Evolutionary conservation across 2,329 filamentous ascomycete genomes (phyloP).

Genomic region (Bipolaris bicolor): DNA sequence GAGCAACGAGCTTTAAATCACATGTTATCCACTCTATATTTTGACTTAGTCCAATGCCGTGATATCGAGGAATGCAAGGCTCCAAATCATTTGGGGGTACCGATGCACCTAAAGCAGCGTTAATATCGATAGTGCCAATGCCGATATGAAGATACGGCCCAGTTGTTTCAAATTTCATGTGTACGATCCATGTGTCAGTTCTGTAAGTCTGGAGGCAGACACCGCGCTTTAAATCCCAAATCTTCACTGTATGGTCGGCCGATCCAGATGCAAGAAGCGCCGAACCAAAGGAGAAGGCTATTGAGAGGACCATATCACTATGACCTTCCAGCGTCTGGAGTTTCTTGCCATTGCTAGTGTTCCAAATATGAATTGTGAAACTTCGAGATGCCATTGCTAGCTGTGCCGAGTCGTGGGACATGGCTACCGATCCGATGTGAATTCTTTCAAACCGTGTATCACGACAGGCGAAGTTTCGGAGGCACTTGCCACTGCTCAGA

Average conservation of each 20-base stretch:
- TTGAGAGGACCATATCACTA: neutral
- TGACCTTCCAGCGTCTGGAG: neutral
- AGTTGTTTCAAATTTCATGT: neutral
- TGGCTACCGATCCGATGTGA: neutral
- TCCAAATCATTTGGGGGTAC: neutral
- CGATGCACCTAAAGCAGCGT: neutral
- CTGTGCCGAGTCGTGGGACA: neutral
- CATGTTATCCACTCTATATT: neutral
- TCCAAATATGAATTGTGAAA: neutral
- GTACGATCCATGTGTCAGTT: neutral
- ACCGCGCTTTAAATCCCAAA: neutral
- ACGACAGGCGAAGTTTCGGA: neutral
- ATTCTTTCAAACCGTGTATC: too few relatives aligned
- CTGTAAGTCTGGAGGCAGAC: neutral
- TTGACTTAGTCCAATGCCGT: neutral
- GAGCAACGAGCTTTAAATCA: neutral
- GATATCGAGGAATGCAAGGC: neutral
- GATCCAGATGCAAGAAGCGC: neutral
- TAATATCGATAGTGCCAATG: neutral
- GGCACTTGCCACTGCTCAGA: neutral
- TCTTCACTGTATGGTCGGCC: neutral
- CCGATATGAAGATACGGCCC: neutral
- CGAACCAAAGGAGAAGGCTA: neutral
- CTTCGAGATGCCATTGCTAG: neutral
- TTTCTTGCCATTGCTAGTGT: neutral